These are phyloP conservation scores for Rhodotorula sp. DNA, from an alignment of 1,284 basidiomycete species.

Conservation along the genomic window DNA sequence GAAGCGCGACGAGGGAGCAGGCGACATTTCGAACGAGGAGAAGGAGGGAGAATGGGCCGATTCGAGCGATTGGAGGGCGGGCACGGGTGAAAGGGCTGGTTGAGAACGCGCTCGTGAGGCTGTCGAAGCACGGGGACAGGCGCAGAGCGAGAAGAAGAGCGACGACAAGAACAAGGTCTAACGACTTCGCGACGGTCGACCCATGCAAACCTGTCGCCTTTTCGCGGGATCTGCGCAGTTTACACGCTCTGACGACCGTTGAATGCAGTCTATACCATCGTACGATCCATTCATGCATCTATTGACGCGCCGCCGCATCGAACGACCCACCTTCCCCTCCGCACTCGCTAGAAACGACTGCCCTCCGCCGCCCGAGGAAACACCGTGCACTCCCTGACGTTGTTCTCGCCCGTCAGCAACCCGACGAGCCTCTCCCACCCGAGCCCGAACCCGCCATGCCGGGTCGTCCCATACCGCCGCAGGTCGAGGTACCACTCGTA, in stretches of 20 bases:
- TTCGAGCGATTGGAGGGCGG: neutral
- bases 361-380: conserved; percentile 82
- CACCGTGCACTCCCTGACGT: conserved; percentile 82
- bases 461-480: conserved; percentile 71
- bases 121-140: neutral
- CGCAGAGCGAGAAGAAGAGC: too few species aligned
- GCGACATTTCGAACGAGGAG: conserved; percentile 6
- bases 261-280: neutral
- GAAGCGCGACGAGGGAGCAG: conserved; percentile 20
- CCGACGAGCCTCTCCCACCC: conserved; percentile 84
- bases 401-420: conserved; percentile 78
- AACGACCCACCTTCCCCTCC: neutral
- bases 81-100: too few species aligned
- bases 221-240: neutral
- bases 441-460: conserved; percentile 89
- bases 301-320: neutral
- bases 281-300: neutral
- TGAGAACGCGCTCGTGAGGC: too few species aligned
- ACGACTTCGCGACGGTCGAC: neutral
- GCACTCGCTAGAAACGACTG: conserved; percentile 34
- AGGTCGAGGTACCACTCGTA: conserved; percentile 86
- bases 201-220: neutral
- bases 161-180: neutral
- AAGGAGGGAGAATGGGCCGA: neutral
- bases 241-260: neutral